Evolutionary conservation across 306 rosid species (phyloP), one percentile per base, ranked within the genome.

Genomic region (Gillenia trifoliata): DNA sequence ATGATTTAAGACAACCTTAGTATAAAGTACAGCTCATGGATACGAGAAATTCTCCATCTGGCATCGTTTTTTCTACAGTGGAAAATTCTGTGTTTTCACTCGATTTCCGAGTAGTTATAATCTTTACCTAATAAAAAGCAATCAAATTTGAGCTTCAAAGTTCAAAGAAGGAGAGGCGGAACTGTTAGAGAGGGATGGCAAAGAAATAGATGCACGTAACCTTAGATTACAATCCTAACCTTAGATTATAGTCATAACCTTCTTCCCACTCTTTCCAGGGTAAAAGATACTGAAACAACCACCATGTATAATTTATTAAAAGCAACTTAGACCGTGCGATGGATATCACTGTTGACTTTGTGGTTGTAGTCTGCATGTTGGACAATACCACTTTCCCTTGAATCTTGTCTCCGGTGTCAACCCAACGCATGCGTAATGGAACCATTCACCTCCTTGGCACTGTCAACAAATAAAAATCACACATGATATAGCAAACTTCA

Each of bases 401-500:
- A 94, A 94, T 77, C 97, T 94, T 49, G 99, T 92, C 86, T 94
- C 96, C 26, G 94, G 96, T 25, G 97, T 94, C 59, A 94, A 90
- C 80, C 99, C 99, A 54, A 94, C 99, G 59, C 99, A 94, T 1
- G 96, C 65, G 79, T 94, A 94, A 80, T 94, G 99, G 81, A 94
- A 94, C 99, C 98, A 94, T 85, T 94, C 98, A 31, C 98, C 96
- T 80, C 99, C 99, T 90, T 89, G 96, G 83, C 99, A 94, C 98
- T 94, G 82, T 79, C 74, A 65, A 47, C 36, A 62, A 63, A 29
- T 38, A 57, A 38, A 60, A 66, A 19, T 19, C 12, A 28, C n/a
- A 11, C 64, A 15, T 61, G 5, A 66, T 19, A 34, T 19, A 33
- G 68, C 63, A 36, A 49, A 57, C 16, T 41, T 33, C 68, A 36